phyloP scores from a whole-genome alignment of 257 asterid species.

The Cynanchum wilfordii region DNA sequence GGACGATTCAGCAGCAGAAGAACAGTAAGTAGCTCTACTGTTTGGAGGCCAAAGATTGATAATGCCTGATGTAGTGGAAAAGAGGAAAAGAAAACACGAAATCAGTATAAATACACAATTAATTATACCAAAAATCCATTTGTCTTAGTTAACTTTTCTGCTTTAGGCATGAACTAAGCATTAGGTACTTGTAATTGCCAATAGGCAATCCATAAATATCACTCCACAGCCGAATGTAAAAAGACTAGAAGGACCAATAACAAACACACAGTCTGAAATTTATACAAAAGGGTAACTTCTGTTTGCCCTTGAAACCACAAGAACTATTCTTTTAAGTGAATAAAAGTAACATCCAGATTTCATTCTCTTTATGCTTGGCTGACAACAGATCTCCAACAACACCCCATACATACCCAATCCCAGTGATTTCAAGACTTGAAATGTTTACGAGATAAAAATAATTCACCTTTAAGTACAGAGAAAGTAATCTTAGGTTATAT shows the following conservation, averaged over 20 bases:
- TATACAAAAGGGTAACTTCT: not conserved
- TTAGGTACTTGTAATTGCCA: not conserved
- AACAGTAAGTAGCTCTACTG: conserved; percentile 52
- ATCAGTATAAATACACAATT: not conserved
- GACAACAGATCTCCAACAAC: too few species aligned
- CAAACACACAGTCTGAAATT: not conserved
- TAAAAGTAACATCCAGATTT: not conserved
- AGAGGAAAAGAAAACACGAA: not conserved
- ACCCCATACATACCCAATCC: not conserved
- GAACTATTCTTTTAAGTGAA: not conserved
- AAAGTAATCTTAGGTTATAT: not conserved
- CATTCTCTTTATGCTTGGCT: too few species aligned
- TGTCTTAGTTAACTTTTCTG: not conserved
- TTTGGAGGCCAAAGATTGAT: conserved; percentile 48
- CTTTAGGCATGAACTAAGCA: not conserved
- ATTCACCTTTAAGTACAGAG: not conserved
- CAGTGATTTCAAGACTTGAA: not conserved
- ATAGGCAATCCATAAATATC: not conserved
- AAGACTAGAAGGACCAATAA: not conserved
- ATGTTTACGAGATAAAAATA: not conserved
- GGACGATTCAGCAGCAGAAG: conserved; percentile 48
- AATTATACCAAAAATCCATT: not conserved
- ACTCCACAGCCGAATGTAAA: not conserved
- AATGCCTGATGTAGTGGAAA: conserved; percentile 38
- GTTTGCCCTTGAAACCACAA: not conserved